Evolutionary conservation across 306 rosid species (phyloP), one percentile per base, ranked within the genome.

Genomic region (Arachis stenosperma): DNA sequence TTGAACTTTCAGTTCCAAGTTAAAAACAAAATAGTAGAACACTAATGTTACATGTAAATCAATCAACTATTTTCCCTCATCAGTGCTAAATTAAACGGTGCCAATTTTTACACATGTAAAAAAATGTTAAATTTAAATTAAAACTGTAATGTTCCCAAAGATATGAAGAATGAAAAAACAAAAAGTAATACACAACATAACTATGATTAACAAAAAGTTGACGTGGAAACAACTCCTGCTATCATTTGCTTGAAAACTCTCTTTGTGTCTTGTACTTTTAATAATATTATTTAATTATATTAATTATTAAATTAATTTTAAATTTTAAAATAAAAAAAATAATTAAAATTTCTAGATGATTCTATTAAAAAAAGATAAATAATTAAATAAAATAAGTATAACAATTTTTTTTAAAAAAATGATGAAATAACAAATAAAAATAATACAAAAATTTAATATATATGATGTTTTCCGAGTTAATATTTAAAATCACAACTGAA

Each of bases 181-280:
- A 60, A 68, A 60, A 46, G 27, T 40, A 52, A 66, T 66, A 59
- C 7, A 64, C 56, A 12, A 58, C 12, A 52, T 9, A 60, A 51
- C 58, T 74, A 72, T 29, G 65, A 70, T 52, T 43, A 13, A 71
- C 27, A 41, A 67, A 79, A 66, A 40, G 61, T 29, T 54, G 41
- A 67, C n/a, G 37, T 7, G 53, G 47, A 58, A 72, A 22, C 63
- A 58, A 56, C 46, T 57, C 43, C 64, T 27, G 75, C 73, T 73
- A 48, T 75, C 60, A 37, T 63, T 44, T 57, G 53, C 67, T 63
- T 65, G 14, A 63, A 62, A 74, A 59, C 77, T 51, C 46, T 72
- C 51, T 84, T 37, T 56, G 52, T 61, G 27, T 22, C 27, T 22
- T 22, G 1, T 22, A 6, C 60, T 53, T 51, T 6, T 17, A 4